A percentile compares a stretch with the other conserved stretches of the same genome.
Conservation (phyloP, 2,329 filamentous ascomycete genomes). For the Taxawa tesnikishii region DNA sequence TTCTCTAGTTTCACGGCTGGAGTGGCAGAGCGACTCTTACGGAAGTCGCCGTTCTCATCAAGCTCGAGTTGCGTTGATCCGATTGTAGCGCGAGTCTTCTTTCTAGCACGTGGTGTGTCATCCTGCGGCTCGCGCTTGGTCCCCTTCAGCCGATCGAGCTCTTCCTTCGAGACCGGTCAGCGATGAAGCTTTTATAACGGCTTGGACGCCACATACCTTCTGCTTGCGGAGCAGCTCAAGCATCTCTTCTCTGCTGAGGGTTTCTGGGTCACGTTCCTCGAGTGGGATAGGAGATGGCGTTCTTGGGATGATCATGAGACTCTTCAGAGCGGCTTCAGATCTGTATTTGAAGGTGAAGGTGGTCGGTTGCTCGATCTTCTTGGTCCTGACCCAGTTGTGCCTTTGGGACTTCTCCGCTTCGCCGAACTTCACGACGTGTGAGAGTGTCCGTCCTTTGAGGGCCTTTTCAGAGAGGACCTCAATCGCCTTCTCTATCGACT, state of each 20-base stretch:
- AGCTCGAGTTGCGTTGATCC: too few relatives aligned
- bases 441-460: slow-evolving; percentile 11
- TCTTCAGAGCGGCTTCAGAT: slow-evolving; percentile 11
- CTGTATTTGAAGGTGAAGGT: slow-evolving; percentile 13
- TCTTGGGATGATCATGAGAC: slow-evolving; percentile 13
- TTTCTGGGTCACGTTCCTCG: slow-evolving; percentile 8
- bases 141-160: not conserved
- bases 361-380: too few relatives aligned
- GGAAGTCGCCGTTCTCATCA: too few relatives aligned
- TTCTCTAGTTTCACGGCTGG: too few relatives aligned
- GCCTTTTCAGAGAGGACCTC: slow-evolving; percentile 10
- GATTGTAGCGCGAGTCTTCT: too few relatives aligned
- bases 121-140: not conserved
- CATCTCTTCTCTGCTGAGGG: slow-evolving; percentile 7
- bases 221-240: slow-evolving; percentile 4
- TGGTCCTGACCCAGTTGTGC: slow-evolving; percentile 4
- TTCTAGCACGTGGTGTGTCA: too few relatives aligned
- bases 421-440: slow-evolving; percentile 8
- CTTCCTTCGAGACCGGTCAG: not conserved
- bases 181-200: not conserved
- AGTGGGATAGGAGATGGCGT: slow-evolving; percentile 11
- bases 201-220: not conserved
- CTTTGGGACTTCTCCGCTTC: not conserved
- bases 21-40: too few relatives aligned
- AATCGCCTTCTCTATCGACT: not conserved